Base-by-base conservation (phyloP, 371 early-diverging fungal genomes). In the Dinochytrium kinnereticum region DNA sequence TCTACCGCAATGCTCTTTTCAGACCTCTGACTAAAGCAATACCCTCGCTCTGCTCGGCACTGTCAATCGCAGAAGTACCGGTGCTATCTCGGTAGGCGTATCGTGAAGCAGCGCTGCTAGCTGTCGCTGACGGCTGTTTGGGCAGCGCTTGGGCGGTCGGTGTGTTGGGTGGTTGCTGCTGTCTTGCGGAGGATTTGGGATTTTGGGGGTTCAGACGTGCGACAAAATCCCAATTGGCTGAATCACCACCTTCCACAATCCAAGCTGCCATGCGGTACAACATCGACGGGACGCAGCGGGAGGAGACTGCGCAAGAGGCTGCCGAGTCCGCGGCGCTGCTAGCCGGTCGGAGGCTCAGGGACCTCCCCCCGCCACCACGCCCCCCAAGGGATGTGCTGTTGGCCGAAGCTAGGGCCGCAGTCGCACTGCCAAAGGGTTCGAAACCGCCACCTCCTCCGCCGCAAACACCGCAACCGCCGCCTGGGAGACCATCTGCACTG, bases 281-380 rank as follows among this genome's bases (percentile, higher is more conserved):
- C 64, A 50, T 70, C 5, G 71, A 77, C 44, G 78, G 78, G 26
- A 68, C 70, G 2, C 38, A 64, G 50, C 44, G 78, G 7, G 36
- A 53, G 53, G 78, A 77, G 59, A 77, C 78, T 36, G 34, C 55
- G 10, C 24, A 3, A 17, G 78, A 77, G 69, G 70, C 70, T 36
- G 55, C 55, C 7, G 55, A 26, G 26, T 38, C 59, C 0, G 70
- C 55, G 49, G 34, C 70, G 53, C 50, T 49, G 51, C 55, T 70
- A 53, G 50, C 7, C 17, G 55, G 55, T 5, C 10, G 26, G 26
- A 13, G 55, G n/a, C 26, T 53, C n/a, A 53, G 55, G 26, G 26
- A 53, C 24, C 55, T 53, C 5, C 55, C 55, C 5, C 55, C 55
- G 5, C 55, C 55, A 5, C 55, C 55, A 26, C 10, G 26, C 5